Percentiles rank a stretch among this genome's conserved stretches.
Evolutionary conservation across 129 eudicot species (phyloP).

Genomic region (Flaveria brownii): DNA sequence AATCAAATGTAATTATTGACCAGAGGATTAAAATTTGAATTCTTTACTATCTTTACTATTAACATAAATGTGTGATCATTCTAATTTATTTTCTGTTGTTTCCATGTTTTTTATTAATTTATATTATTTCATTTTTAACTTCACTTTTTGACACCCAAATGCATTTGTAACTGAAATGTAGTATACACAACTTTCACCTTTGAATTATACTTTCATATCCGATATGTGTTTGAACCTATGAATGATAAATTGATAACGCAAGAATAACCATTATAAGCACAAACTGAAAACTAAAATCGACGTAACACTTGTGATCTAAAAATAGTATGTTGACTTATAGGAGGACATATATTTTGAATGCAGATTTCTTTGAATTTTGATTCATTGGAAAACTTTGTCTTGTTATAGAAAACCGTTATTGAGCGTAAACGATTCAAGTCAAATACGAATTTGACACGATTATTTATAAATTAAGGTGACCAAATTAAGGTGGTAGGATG

Average conservation of each 20-base stretch:
- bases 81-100: too few relatives aligned
- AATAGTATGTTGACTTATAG: background rate
- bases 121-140: too few relatives aligned
- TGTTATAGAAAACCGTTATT: too few relatives aligned
- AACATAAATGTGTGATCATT: too few relatives aligned
- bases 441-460: background rate
- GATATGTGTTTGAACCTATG: background rate
- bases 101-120: too few relatives aligned
- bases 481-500: background rate
- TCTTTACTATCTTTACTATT: too few relatives aligned
- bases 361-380: background rate
- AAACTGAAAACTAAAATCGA: background rate
- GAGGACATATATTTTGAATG: background rate
- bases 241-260: background rate
- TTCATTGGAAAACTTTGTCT: background rate
- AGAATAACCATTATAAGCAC: background rate
- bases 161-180: too few relatives aligned
- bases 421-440: background rate
- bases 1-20: too few relatives aligned
- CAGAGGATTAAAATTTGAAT: too few relatives aligned
- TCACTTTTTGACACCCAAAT: too few relatives aligned
- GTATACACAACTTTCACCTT: too few relatives aligned
- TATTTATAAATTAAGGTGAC: background rate
- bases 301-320: background rate
- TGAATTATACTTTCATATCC: too few relatives aligned